Base-by-base conservation (phyloP, 495 filamentous ascomycete species). In the Podospora pseudopauciseta region DNA sequence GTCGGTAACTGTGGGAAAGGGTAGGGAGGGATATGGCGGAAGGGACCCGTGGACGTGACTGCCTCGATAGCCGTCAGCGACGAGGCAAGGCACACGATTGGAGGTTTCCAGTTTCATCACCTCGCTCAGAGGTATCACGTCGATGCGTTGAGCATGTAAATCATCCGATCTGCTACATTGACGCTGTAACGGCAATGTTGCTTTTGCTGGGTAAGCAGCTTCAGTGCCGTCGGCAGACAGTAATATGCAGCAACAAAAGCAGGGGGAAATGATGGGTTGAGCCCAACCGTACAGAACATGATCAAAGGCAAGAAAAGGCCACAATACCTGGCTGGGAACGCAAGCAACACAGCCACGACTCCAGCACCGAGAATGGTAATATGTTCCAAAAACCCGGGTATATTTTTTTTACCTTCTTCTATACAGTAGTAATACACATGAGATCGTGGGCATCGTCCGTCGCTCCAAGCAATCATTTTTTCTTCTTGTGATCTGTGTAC, bases 401-500 rank as follows among this genome's bases (percentile, higher is more conserved):
- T 75, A 75, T 70, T 63, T 56, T 56, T 65, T 54, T 57, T 23
- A 23, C 53, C 68, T 55, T 66, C 53, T 58, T 71, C 67, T 70
- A 73, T 76, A 68, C 72, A 70, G 39, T 70, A 70, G 28, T 71
- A 15, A 61, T 67, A 68, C 63, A 72, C 18, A 26, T 54, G 28
- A 56, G 44, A 64, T 56, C 23, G 65, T 53, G 49, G 2, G 26
- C 30, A 44, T 26, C 1, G 34, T 56, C 55, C n/a, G 63, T 59
- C 32, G 7, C 5, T 30, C 60, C 11, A 19, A n/a, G 1, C 18
- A 18, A 61, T 70, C 68, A 72, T 69, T 71, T 75, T 68, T 73
- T 74, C 67, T 59, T 72, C 44, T 71, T 77, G 65, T n/a, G 16
- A 60, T 77, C 76, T 75, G 69, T 61, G 30, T 18, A 23, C 19